Conservation (phyloP, 2,329 filamentous ascomycete genomes). For the Fusarium aywerte region DNA sequence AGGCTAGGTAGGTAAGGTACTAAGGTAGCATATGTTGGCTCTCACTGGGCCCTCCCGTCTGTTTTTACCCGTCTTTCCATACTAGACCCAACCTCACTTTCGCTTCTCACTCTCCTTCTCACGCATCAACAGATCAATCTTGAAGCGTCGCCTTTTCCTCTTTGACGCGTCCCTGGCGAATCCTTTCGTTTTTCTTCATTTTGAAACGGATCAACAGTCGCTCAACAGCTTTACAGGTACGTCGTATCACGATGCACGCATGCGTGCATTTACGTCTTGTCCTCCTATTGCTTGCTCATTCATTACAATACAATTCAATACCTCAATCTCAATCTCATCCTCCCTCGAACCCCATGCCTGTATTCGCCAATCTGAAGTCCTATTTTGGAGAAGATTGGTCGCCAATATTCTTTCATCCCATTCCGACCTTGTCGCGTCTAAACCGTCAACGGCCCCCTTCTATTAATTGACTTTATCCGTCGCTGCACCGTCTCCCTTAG, state of each 20-base stretch:
- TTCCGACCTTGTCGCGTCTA: conserved; percentile 26
- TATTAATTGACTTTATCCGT: conserved; percentile 16
- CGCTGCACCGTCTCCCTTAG: conserved; percentile 18
- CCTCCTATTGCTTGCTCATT: conserved; percentile 17
- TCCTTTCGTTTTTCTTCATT: conserved; percentile 11
- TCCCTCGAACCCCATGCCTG: conserved; percentile 14
- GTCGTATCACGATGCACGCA: conserved; percentile 33
- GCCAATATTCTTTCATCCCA: conserved; percentile 31
- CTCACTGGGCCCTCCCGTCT: not conserved
- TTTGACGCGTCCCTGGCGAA: conserved; percentile 25
- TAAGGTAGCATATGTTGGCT: conserved; percentile 19
- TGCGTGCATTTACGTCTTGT: conserved; percentile 3
- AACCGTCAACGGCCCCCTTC: conserved; percentile 23
- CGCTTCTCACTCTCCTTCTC: conserved; percentile 25
- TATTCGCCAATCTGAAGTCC: conserved; percentile 11
- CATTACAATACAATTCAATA: conserved; percentile 7
- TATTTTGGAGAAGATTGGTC: conserved; percentile 7
- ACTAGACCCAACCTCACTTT: conserved; percentile 15
- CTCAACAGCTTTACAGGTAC: conserved; percentile 34
- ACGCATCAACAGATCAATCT: conserved; percentile 30
- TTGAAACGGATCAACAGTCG: conserved; percentile 8
- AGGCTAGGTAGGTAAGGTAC: too few species aligned
- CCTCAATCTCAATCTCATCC: conserved; percentile 1
- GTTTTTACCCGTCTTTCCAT: conserved; percentile 17
- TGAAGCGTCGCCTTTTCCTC: conserved; percentile 24